These are phyloP conservation scores for Podaxis carcinomalis DNA, from an alignment of 768 basidiomycete genomes.

Conservation along the genomic window DNA sequence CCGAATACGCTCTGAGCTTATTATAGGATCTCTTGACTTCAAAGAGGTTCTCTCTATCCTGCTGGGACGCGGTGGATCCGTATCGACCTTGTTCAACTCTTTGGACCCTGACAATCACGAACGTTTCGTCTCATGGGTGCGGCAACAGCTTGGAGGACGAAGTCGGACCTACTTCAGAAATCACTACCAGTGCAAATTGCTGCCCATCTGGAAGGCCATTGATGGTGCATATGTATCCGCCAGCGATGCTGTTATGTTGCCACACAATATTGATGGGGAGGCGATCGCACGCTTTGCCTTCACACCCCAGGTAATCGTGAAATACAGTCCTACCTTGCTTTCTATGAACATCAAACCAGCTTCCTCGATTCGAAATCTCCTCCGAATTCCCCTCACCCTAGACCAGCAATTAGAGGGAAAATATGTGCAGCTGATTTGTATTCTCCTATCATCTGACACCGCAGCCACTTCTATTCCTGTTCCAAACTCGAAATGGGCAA, in stretches of 20 bases:
- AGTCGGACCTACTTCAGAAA: neutral
- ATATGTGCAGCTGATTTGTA: slow-evolving; percentile 5
- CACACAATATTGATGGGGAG: neutral
- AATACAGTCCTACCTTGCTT: neutral
- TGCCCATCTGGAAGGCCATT: slow-evolving; percentile 1
- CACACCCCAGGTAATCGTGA: neutral
- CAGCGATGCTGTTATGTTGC: slow-evolving; percentile 2
- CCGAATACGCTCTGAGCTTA: slow-evolving; percentile 7
- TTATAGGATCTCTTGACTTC: neutral
- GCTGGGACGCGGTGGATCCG: neutral
- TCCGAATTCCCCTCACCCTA: neutral
- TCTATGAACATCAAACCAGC: neutral
- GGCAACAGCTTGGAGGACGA: neutral
- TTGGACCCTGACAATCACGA: neutral
- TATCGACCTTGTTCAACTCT: neutral
- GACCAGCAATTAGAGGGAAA: slow-evolving; percentile 11
- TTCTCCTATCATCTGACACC: neutral
- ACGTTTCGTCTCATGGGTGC: neutral
- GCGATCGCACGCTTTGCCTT: slow-evolving; percentile 3
- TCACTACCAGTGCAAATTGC: neutral
- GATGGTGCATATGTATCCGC: slow-evolving; percentile 4
- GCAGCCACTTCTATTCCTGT: slow-evolving; percentile 10
- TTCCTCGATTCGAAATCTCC: neutral
- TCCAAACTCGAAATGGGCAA: slow-evolving; percentile 25
- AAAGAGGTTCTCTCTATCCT: neutral